Evolutionary conservation across 257 asterid species (phyloP).

Genomic region (Nicotiana tomentosiformis): DNA sequence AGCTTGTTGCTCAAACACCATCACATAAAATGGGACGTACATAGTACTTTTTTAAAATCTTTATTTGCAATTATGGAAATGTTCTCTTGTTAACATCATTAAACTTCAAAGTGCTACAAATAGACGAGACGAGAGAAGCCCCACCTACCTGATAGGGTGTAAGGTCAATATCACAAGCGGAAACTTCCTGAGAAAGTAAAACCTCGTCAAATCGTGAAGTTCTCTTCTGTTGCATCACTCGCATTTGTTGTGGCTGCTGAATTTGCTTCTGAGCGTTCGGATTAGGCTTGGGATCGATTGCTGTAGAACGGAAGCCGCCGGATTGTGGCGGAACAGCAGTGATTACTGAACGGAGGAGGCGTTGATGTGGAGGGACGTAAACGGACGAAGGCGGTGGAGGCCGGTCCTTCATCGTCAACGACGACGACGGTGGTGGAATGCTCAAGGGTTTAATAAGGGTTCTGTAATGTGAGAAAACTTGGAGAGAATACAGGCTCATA

Average conservation of each 20-base stretch:
- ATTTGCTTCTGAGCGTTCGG: slow-evolving; percentile 22
- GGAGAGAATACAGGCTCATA: slow-evolving; percentile 48
- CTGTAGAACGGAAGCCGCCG: not conserved
- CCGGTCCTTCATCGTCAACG: slow-evolving; percentile 52
- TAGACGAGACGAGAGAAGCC: not conserved
- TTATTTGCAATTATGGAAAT: not conserved
- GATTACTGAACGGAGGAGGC: slow-evolving; percentile 41
- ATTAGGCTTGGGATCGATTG: slow-evolving; percentile 24
- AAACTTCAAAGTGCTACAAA: not conserved
- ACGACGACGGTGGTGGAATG: slow-evolving; percentile 16
- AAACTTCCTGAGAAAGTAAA: slow-evolving; percentile 24
- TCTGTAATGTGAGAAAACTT: slow-evolving; percentile 29
- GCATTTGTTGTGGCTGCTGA: slow-evolving; percentile 19
- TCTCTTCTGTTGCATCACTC: slow-evolving; percentile 31
- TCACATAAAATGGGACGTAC: no score
- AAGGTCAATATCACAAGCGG: slow-evolving; percentile 30
- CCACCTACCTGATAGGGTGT: slow-evolving; percentile 38
- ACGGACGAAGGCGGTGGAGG: slow-evolving; percentile 37
- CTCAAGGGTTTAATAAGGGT: slow-evolving; percentile 44
- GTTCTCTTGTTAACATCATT: not conserved
- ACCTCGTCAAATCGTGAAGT: slow-evolving; percentile 24
- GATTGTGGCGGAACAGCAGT: slow-evolving; percentile 17
- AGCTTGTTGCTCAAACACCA: no score
- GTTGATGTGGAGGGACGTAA: slow-evolving; percentile 77
- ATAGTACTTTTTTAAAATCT: no score